Conservation (phyloP, 2,329 filamentous ascomycete species). For the Colletotrichum musicola region DNA sequence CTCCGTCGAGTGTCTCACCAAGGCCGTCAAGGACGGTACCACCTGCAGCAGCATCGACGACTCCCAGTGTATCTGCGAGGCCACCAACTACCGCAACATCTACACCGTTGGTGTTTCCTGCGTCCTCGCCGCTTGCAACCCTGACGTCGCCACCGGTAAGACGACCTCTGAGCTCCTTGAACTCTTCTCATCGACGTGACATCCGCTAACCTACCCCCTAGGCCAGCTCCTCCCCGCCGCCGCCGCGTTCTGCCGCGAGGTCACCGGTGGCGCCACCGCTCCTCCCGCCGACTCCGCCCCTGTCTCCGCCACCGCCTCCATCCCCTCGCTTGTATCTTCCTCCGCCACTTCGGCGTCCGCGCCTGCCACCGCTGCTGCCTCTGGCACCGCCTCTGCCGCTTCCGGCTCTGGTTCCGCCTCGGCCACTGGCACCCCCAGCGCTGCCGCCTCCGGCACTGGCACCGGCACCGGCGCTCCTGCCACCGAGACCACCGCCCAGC, state of each 20-base stretch:
- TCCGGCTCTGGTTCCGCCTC: neutral
- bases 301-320: constrained; percentile 19
- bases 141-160: constrained; percentile 46
- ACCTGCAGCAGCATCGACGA: constrained; percentile 41
- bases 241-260: constrained; percentile 40
- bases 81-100: constrained; percentile 51
- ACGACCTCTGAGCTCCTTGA: neutral
- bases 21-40: constrained; percentile 41
- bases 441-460: neutral
- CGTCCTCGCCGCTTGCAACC: constrained; percentile 57
- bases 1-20: constrained; percentile 41
- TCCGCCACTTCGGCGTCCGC: constrained; percentile 6
- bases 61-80: constrained; percentile 42
- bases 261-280: constrained; percentile 31
- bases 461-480: neutral
- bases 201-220: constrained; percentile 1
- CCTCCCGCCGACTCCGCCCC: neutral
- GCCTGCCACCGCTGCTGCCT: neutral
- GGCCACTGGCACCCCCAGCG: neutral
- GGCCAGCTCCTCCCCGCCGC: constrained; percentile 43
- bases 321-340: constrained; percentile 12
- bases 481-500: constrained; percentile 1
- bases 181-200: too few relatives aligned
- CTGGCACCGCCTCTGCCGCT: neutral
- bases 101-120: constrained; percentile 54